Percentiles rank a stretch among this genome's conserved stretches.
Evolutionary conservation across 2,329 filamentous ascomycete species (phyloP).

Genomic region (Blastomyces percursus): DNA sequence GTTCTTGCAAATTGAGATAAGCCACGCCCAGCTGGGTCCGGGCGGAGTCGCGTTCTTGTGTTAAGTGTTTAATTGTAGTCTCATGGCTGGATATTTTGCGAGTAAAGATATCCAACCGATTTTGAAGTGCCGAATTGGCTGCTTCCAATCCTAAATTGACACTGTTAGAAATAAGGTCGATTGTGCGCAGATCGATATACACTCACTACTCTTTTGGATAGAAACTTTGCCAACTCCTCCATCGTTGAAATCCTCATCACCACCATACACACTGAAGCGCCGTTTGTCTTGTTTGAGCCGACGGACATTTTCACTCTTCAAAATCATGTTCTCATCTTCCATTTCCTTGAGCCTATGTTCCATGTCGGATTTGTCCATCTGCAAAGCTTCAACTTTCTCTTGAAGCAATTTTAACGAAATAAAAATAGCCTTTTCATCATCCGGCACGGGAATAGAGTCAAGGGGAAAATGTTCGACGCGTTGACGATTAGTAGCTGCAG

Average conservation of each 20-base stretch:
- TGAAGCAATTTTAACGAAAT: constrained; percentile 49
- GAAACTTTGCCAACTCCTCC: constrained; percentile 22
- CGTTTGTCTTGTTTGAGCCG: constrained; percentile 30
- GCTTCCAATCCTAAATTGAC: constrained; percentile 37
- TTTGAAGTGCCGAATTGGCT: constrained; percentile 43
- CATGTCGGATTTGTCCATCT: constrained; percentile 43
- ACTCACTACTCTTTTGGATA: constrained; percentile 32
- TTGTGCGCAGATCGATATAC: constrained; percentile 19
- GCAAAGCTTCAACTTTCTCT: constrained; percentile 47
- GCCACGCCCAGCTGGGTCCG: constrained; percentile 48
- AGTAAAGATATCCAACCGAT: constrained; percentile 44
- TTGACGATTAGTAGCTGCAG: constrained; percentile 23
- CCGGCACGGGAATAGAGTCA: constrained; percentile 46
- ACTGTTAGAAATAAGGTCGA: constrained; percentile 18
- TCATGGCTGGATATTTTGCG: constrained; percentile 46
- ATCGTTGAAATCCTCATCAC: constrained; percentile 38
- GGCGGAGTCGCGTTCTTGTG: constrained; percentile 47
- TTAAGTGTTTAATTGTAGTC: constrained; percentile 43
- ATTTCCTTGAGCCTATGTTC: constrained; percentile 42
- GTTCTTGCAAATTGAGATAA: constrained; percentile 41
- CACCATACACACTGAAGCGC: constrained; percentile 19
- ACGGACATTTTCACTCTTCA: constrained; percentile 35
- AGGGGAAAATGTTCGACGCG: constrained; percentile 36
- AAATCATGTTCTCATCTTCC: constrained; percentile 41
- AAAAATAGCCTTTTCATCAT: constrained; percentile 53